Conservation (phyloP, 257 asterid genomes). For the Buddleja alternifolia region DNA sequence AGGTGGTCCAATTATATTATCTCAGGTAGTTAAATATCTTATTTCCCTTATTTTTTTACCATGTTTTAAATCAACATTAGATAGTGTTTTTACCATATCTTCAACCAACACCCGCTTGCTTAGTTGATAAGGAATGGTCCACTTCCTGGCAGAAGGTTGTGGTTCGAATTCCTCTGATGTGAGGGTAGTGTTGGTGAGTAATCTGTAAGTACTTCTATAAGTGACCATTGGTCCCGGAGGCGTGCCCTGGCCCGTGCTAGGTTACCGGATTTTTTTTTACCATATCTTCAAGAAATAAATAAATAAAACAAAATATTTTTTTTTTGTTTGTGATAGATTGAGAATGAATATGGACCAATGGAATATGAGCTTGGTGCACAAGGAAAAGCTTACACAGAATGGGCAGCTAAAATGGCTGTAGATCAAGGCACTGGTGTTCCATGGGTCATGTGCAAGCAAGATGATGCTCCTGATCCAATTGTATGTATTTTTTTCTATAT, state of each 20-base stretch:
- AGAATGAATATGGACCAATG: conserved; percentile 97
- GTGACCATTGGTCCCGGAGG: too few species aligned
- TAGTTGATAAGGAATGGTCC: too few species aligned
- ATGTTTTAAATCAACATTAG: background rate
- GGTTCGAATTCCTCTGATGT: too few species aligned
- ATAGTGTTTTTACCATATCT: background rate
- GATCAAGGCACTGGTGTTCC: conserved; percentile 94
- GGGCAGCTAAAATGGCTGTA: conserved; percentile 99
- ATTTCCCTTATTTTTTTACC: background rate
- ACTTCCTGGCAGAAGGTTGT: too few species aligned
- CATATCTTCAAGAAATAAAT: background rate
- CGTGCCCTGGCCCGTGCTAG: too few species aligned
- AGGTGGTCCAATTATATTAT: conserved; percentile 94
- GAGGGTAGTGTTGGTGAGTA: too few species aligned
- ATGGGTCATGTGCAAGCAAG: conserved; percentile 99
- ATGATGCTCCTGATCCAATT: conserved; percentile 96
- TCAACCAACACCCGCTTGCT: too few species aligned
- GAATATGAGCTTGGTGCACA: conserved; percentile 90
- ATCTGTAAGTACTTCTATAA: too few species aligned
- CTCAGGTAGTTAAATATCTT: conserved; percentile 82
- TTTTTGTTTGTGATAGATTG: conserved; percentile 56
- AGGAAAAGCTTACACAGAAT: conserved; percentile 70
- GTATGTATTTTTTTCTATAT: conserved; percentile 44
- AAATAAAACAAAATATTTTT: background rate
- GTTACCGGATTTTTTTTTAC: too few species aligned